Conservation (phyloP, 2,329 filamentous ascomycete species). For the Sporothrix sp. region DNA sequence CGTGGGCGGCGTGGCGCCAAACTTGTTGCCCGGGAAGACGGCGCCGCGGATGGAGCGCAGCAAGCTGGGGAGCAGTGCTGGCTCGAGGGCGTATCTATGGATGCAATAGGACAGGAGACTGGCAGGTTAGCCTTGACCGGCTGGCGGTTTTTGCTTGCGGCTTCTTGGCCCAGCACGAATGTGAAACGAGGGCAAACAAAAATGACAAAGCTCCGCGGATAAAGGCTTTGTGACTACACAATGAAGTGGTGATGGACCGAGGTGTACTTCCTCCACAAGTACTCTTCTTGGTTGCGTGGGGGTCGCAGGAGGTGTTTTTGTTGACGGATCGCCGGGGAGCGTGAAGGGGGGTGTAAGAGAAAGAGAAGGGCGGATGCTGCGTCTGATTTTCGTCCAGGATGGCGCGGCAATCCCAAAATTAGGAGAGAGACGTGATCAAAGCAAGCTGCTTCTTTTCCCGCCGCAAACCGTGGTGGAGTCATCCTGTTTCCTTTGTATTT, state of each 20-base stretch:
- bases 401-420: slow-evolving; percentile 12
- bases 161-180: too few species aligned
- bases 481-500: too few species aligned
- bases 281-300: slow-evolving; percentile 1
- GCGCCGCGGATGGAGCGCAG: slow-evolving; percentile 64
- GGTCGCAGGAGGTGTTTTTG: background rate
- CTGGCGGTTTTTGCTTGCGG: too few species aligned
- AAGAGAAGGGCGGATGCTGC: background rate
- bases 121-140: background rate
- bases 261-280: background rate
- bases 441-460: background rate
- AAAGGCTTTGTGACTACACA: background rate
- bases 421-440: background rate
- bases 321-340: background rate
- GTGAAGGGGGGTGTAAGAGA: slow-evolving; percentile 3
- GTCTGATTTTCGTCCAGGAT: slow-evolving; percentile 3
- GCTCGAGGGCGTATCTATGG: slow-evolving; percentile 48
- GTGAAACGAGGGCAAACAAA: too few species aligned
- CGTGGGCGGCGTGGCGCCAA: slow-evolving; percentile 46
- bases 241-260: background rate
- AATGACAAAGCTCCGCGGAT: too few species aligned
- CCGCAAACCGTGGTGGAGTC: background rate
- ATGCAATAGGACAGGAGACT: slow-evolving; percentile 52
- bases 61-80: slow-evolving; percentile 54
- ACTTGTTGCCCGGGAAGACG: slow-evolving; percentile 78